Percentiles rank a stretch among this genome's conserved stretches.
Evolutionary conservation across 495 filamentous ascomycete species (phyloP).

Genomic region (Oleoguttula mirabilis): DNA sequence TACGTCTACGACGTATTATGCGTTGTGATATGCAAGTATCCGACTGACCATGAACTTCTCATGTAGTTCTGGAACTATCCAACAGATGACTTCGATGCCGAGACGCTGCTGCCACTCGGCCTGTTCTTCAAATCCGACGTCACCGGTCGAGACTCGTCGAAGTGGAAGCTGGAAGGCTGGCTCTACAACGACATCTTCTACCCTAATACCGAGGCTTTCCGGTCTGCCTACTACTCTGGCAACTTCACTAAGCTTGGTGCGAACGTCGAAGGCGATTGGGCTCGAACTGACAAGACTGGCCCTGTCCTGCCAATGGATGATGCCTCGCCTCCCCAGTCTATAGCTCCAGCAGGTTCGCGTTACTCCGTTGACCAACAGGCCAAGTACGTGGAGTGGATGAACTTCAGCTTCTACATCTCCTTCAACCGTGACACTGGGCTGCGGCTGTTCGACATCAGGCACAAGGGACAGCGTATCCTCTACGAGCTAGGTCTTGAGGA

Average conservation of each 20-base stretch:
- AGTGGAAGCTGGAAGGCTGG: conserved; percentile 38
- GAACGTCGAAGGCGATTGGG: conserved; percentile 37
- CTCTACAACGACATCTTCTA: conserved; percentile 41
- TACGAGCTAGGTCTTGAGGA: conserved; percentile 45
- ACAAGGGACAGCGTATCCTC: conserved; percentile 40
- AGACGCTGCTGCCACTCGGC: conserved; percentile 35
- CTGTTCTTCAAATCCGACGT: conserved; percentile 35
- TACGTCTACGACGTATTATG: too few species aligned
- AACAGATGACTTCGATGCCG: conserved; percentile 28
- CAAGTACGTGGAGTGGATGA: conserved; percentile 43
- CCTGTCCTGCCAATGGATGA: conserved; percentile 28
- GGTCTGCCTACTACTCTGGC: conserved; percentile 29
- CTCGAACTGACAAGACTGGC: conserved; percentile 28
- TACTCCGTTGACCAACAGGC: conserved; percentile 35
- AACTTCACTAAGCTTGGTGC: conserved; percentile 34
- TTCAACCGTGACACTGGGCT: conserved; percentile 35
- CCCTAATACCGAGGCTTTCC: conserved; percentile 34
- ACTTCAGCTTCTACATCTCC: conserved; percentile 39
- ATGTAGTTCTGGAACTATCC: conserved; percentile 32
- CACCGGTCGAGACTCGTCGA: conserved; percentile 35
- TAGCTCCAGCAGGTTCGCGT: conserved; percentile 31
- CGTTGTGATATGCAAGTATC: too few species aligned
- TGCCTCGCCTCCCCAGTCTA: conserved; percentile 27
- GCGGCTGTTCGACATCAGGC: conserved; percentile 36
- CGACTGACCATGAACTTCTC: too few species aligned